These are phyloP conservation scores for Aspergillus unguis DNA, from an alignment of 2,329 filamentous ascomycete genomes.

Conservation along the genomic window DNA sequence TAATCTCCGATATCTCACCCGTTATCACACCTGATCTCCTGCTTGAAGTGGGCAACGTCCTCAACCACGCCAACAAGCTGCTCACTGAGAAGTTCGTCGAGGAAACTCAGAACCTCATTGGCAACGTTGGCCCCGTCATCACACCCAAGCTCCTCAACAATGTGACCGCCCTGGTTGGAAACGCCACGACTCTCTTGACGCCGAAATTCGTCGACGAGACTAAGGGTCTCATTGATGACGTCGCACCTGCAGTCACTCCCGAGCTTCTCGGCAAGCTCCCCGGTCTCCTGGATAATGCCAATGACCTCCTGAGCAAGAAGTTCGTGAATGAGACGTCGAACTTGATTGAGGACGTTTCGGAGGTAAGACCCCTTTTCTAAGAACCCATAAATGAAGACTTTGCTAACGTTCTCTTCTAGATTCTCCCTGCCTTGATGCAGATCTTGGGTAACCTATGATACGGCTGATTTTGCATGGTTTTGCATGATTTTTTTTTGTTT, in stretches of 20 bases:
- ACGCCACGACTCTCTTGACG: slow-evolving; percentile 29
- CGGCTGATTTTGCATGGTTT: background rate
- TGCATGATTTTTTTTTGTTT: background rate
- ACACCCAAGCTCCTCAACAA: slow-evolving; percentile 28
- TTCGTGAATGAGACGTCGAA: slow-evolving; percentile 29
- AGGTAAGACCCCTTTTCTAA: slow-evolving; percentile 20
- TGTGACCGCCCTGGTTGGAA: slow-evolving; percentile 29
- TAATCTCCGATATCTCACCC: slow-evolving; percentile 21
- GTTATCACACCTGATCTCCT: slow-evolving; percentile 23
- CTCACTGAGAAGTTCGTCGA: slow-evolving; percentile 27
- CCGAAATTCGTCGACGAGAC: slow-evolving; percentile 32
- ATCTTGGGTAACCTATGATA: slow-evolving; percentile 29
- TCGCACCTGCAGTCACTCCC: slow-evolving; percentile 28
- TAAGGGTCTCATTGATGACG: slow-evolving; percentile 25
- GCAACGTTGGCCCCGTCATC: slow-evolving; percentile 22
- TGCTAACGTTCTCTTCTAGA: slow-evolving; percentile 21
- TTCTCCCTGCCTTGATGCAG: slow-evolving; percentile 29
- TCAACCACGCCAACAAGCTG: slow-evolving; percentile 24
- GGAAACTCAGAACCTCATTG: slow-evolving; percentile 21
- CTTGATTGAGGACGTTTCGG: slow-evolving; percentile 28
- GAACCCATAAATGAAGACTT: background rate
- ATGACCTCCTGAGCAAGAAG: slow-evolving; percentile 18
- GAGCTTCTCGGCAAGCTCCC: slow-evolving; percentile 26
- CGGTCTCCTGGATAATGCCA: slow-evolving; percentile 19
- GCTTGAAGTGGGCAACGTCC: slow-evolving; percentile 21